These are phyloP conservation scores for Fonsecaea erecta DNA, from an alignment of 2,329 filamentous ascomycete species.

Conservation along the genomic window DNA sequence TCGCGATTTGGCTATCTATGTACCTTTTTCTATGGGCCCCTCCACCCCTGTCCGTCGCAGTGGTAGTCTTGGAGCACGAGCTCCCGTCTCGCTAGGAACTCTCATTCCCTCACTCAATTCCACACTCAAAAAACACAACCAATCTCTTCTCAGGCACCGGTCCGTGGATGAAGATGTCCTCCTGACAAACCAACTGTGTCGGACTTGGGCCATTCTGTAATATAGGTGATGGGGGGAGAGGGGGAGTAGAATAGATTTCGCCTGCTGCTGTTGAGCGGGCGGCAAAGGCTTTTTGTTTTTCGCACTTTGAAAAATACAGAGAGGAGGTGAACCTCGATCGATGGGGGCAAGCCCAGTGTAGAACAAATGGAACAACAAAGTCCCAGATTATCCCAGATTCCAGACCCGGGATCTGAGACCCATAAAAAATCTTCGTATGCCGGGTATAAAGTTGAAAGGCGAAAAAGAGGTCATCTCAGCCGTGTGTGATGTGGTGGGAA, in stretches of 20 bases:
- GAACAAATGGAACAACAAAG: neutral
- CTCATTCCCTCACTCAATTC: no score
- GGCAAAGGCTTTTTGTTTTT: neutral
- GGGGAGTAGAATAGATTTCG: neutral
- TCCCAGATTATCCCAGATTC: slow-evolving; percentile 14
- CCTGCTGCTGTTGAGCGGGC: slow-evolving; percentile 2
- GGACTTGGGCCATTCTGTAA: neutral
- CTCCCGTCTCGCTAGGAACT: no score
- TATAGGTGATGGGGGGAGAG: no score
- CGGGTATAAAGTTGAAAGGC: neutral
- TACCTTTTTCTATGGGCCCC: neutral
- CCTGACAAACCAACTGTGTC: no score
- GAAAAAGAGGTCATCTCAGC: neutral
- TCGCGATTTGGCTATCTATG: neutral
- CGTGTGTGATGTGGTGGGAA: neutral
- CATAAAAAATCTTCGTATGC: neutral
- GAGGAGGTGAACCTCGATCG: neutral
- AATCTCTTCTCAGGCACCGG: no score
- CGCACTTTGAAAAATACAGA: neutral
- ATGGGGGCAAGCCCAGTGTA: neutral
- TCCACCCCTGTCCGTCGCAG: neutral
- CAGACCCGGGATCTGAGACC: slow-evolving; percentile 13
- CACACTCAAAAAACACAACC: no score
- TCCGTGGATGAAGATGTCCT: no score
- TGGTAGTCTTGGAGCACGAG: neutral